A percentile compares a stretch with the other conserved stretches of the same genome.
Evolutionary conservation across 2,329 filamentous ascomycete species (phyloP).

Genomic region (Aspergillus flavus): DNA sequence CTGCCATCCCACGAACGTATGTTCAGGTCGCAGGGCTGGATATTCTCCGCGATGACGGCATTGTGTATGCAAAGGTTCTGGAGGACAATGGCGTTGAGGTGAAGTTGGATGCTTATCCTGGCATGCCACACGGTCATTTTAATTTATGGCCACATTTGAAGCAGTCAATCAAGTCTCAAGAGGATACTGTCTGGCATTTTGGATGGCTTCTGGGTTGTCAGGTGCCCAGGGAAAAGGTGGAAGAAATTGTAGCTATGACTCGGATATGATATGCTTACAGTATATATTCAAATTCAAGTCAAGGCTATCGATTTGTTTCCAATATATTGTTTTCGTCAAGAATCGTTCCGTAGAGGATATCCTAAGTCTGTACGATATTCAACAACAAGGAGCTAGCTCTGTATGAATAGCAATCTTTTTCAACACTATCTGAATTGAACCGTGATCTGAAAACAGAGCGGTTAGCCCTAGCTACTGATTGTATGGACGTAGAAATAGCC

Average conservation of each 20-base stretch:
- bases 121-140: not conserved
- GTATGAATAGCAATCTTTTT: no score
- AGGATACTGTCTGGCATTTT: not conserved
- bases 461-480: no score
- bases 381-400: no score
- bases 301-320: no score
- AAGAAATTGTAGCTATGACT: not conserved
- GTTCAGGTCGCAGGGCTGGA: not conserved
- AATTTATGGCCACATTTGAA: not conserved
- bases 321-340: no score
- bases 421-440: no score
- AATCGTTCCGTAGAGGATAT: no score
- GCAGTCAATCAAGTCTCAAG: not conserved
- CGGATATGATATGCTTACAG: not conserved
- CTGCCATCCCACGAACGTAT: not conserved
- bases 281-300: no score
- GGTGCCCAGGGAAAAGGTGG: not conserved
- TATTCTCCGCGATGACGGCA: not conserved
- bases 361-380: no score
- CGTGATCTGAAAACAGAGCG: no score
- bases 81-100: not conserved
- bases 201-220: not conserved
- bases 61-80: not conserved
- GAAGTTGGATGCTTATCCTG: not conserved
- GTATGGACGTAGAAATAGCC: no score